Evolutionary conservation across 306 rosid genomes (phyloP), one percentile per base, ranked within the genome.

Genomic region (Casuarina equisetifolia): DNA sequence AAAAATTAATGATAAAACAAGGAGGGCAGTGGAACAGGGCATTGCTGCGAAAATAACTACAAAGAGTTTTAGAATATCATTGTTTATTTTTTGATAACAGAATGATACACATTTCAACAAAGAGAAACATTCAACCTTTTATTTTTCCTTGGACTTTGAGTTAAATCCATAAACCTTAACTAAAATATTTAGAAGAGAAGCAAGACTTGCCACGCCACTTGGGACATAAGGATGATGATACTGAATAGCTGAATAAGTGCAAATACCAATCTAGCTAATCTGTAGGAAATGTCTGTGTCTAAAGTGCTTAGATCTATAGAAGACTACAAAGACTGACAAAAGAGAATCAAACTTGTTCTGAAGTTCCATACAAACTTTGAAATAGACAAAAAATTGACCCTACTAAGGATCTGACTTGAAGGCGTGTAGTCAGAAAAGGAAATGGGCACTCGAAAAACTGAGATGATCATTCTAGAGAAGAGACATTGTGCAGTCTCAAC

Each of bases 231-330:
- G 49, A 88, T 58, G 79, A 91, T 82, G 80, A 89, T 86, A 77
- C 98, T 88, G 75, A 91, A 77, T 48, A 93, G 80, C 83, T 93
- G 97, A 82, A 93, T 85, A 16, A 93, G 90, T 58, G 98, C 98
- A 82, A 93, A 93, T 16, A 88, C 91, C 75, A 93, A 85, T 70
- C 98, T 97, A 43, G 95, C 98, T 83, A 93, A 73, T 89, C 98
- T 85, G 84, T 82, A 93, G 10, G 98, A 95, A 74, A 93, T 78
- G 74, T 91, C 98, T 40, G 90, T 91, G 83, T 93, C 98, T 19
- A 91, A 83, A 2, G 91, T 93, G 88, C 98, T 86, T 87, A 91
- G 98, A 89, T 93, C 98, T 2, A 86, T 91, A 5, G 97, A 93
- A 58, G 89, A 89, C 98, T 93, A 93, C 51, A 73, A 79, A 19